Evolutionary conservation across 2,329 filamentous ascomycete genomes (phyloP), one percentile per base, ranked within the genome.

Genomic region (Ophioceras dolichostomum): DNA sequence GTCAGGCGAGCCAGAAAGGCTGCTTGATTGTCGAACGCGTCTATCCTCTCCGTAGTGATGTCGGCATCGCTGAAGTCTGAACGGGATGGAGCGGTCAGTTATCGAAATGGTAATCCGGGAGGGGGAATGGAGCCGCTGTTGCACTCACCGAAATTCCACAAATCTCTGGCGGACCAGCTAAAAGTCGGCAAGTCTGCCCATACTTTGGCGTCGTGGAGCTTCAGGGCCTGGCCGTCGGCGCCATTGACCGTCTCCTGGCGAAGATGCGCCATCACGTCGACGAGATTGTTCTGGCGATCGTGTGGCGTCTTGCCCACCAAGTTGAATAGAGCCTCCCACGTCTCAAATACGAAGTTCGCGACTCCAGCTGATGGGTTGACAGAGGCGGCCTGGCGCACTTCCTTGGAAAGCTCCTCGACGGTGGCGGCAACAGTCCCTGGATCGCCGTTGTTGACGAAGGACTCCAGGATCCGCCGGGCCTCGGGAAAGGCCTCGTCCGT

Each of bases 161-260:
- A 10, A 8, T 55, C 50, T 20, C 53, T 42, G 19, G 45, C 43
- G 7, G 43, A 39, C 47, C 46, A 48, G 2, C 49, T 49, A 37
- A 54, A 49, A 3, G 41, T 43, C 3, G 54, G 52, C 30, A 56
- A 32, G n/a, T 50, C 51, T 21, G 36, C 44, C 52, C 53, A 56
- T 2, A 54, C 33, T 10, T 45, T 42, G 10, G 41, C 40, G 12
- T 44, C 35, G n/a, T 42, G 31, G n/a, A 31, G 12, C 30, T 39
- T 42, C 12, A 53, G 32, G n/a, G 37, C 29, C 33, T 50, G 35
- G 6, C 45, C 50, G 5, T 44, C 38, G 3, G 36, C 32, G n/a
- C 38, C 40, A 5, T 38, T 41, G 10, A 42, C 42, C 1, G 43
- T 38, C 2, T 32, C 45, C 22, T 48, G 34, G 31, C 31, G 44